Percentiles rank a stretch among this genome's conserved stretches.
Evolutionary conservation across 2,329 filamentous ascomycete species (phyloP).

Genomic region (Phaeosphaeria sp.): DNA sequence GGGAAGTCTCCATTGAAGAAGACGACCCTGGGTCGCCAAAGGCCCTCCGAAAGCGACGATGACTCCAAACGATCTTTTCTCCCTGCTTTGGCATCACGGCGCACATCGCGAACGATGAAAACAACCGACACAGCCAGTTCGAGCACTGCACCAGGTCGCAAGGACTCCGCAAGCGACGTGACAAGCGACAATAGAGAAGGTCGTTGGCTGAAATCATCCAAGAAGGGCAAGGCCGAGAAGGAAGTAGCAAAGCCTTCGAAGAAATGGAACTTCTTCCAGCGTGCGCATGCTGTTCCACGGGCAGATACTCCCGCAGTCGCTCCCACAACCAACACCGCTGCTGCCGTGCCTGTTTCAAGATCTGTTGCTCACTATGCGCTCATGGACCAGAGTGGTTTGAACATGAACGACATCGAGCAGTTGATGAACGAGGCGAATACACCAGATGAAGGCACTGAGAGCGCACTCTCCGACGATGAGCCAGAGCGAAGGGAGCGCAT

Average conservation of each 20-base stretch:
- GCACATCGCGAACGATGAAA: conserved; percentile 37
- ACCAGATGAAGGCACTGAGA: conserved; percentile 33
- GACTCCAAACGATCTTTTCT: conserved; percentile 44
- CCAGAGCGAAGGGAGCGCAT: conserved; percentile 37
- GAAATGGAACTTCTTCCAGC: conserved; percentile 68
- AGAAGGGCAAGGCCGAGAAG: conserved; percentile 36
- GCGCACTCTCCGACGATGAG: conserved; percentile 27
- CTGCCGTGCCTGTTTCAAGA: conserved; percentile 40
- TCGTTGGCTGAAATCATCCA: conserved; percentile 46
- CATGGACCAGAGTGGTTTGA: conserved; percentile 57
- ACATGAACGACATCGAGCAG: conserved; percentile 54
- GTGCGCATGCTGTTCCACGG: conserved; percentile 52
- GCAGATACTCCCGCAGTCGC: conserved; percentile 35
- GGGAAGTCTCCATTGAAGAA: conserved; percentile 41
- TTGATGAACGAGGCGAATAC: conserved; percentile 54
- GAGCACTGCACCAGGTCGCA: conserved; percentile 24
- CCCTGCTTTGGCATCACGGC: conserved; percentile 34
- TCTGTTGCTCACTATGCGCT: conserved; percentile 66
- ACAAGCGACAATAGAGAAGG: conserved; percentile 45
- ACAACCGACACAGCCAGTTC: conserved; percentile 25
- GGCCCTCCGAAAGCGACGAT: conserved; percentile 47
- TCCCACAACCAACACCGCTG: conserved; percentile 47
- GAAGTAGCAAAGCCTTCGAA: conserved; percentile 47
- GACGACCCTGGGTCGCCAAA: conserved; percentile 29
- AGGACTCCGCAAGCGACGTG: conserved; percentile 31